Base-by-base conservation (phyloP, 345 rosid species). In the Pistacia atlantica region DNA sequence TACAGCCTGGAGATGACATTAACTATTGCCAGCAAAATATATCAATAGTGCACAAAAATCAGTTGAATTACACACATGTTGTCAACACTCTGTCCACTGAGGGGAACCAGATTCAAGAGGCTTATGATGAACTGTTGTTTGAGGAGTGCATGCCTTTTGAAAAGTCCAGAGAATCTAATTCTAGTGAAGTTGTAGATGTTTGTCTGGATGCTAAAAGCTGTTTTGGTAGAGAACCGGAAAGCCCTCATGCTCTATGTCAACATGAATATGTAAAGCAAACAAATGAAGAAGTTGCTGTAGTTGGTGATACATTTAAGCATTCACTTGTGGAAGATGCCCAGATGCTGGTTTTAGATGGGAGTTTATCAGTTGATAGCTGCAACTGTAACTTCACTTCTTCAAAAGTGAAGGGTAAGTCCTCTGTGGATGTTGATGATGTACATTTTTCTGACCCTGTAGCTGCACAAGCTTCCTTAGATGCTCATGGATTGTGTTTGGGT, bases 351-450 rank as follows among this genome's bases (percentile, higher is more conserved):
- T 67, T 68, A 62, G 66, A 79, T 67, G 45, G 59, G 62, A 74
- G n/a, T 62, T 51, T 48, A 45, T 67, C 72, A 48, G 52, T 46
- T 13, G 80, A 77, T 62, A 33, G 74, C 69, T 20, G 60, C 42
- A 70, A 73, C 49, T 0, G 66, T 63, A 75, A 67, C 69, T 11
- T 73, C 58, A 57, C 35, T 49, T 9, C 35, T 72, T 79, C 58
- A 48, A 68, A 59, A 59, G 82, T 61, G 77, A 73, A 70, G 51
- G 77, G 52, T 67, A 80, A 37, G 67, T 83, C 78, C 69, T 46
- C 75, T 8, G 51, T 71, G 37, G 59, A 66, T 28, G 78, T 65
- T 62, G 82, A 66, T 79, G 83, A 68, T 81, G 76, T 58, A 84
- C 75, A 78, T 76, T 69, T 71, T 67, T 57, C 75, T 66, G 59